Evolutionary conservation across 768 basidiomycete species (phyloP), one percentile per base, ranked within the genome.

Genomic region (Neoboletus magnificus): DNA sequence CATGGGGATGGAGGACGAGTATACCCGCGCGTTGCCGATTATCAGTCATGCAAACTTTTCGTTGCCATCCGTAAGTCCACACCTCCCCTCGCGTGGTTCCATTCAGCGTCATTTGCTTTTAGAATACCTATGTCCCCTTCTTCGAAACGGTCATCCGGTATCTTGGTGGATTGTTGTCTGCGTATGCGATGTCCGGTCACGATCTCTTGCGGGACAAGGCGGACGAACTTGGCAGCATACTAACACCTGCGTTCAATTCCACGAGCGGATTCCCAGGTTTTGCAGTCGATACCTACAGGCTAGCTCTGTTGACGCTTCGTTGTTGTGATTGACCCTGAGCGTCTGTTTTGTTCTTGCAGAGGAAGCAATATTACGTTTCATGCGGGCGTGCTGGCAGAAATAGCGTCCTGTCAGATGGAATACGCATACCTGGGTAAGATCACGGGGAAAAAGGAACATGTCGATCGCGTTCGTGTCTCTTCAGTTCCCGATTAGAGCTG

Each of bases 101-200:
- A 18, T n/a, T 49, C 18, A 51, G 3, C 44, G 9, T 9, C n/a
- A 1, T 3, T 5, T 30, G 6, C 7, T 39, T 6, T 74, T 52
- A 52, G 61, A 69, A 59, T 71, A 60, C 48, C 74, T 67, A 15
- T 16, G 71, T 68, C 1, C 85, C 84, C 1, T 89, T 85, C 65
- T 91, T 90, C 59, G 89, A 95, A 74, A 94, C 91, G 0, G 82
- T 87, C 27, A 96, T 96, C 58, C 84, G 94, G 20, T 87, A 95
- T 62, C 84, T 97, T 1, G 94, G 93, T 3, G 94, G 94, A 4
- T 71, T 95, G 7, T 78, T 95, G 5, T 86, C 87, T 2, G 91
- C 89, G 0, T 87, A 93, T 67, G 85, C 93, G 3, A 74, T 97
- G 8, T 83, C 89, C 0, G 75, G 80, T 1, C 78, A 93, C 48